Evolutionary conservation across 148 eudicot species (phyloP), one percentile per base, ranked within the genome.

Genomic region (Vaccinium myrtillus): DNA sequence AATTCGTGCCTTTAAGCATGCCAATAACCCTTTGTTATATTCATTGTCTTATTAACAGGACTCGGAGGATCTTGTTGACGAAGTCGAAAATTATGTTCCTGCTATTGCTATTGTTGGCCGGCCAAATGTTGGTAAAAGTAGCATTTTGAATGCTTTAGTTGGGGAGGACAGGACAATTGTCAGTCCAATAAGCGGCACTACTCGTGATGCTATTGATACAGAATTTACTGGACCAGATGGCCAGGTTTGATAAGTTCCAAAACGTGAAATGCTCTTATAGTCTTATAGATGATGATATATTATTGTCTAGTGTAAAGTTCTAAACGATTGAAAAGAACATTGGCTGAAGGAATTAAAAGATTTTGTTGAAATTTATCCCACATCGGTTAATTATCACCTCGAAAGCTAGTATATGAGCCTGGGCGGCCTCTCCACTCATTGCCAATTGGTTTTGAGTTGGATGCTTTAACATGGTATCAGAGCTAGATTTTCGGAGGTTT

Each of bases 101-200:
- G 87, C 98, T 49, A 93, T 97, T 84, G 98, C 98, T 10, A 91
- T 97, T 83, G 95, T 97, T 82, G 99, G 99, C 77, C 94, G 98
- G 84, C 99, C 99, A 88, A 97, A 97, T 90, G 99, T 97, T 77
- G 99, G 99, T 77, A 97, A 95, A 91, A 97, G 99, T 88, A 97
- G 99, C 90, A 95, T 97, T 78, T 88, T 97, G 87, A 97, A 97
- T 88, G 98, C 99, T 83, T 92, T 97, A 82, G 95, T 97, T 65
- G 99, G 99, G 78, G 99, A 97, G 91, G 98, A 97, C 86, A 93
- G 99, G 84, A 92, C 98, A 75, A 94, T 97, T 87, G 99, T 97
- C 86, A 97, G 98, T 87, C 99, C 99, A 86, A 85, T 97, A 78
- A 97, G 99, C 88, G 99, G 99, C 82, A 97, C 99, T 75, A 97